phyloP scores from a whole-genome alignment of 805 yeast species.

The Metschnikowia proteae region DNA sequence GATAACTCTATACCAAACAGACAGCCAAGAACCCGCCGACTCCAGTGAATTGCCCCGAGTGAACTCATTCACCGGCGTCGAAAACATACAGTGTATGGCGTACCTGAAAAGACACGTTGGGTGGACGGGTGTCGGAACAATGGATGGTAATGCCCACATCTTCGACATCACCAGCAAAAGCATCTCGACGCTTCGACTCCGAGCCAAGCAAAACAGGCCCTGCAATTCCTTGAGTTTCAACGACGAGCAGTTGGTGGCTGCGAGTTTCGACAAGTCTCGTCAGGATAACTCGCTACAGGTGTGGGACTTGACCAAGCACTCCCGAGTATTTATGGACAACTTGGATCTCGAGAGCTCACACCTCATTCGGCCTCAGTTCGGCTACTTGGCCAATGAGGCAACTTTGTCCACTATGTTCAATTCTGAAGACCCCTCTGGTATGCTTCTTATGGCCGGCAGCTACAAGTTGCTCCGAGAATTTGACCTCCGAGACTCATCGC shows the following conservation, averaged over 20 bases:
- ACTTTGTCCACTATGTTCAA: constrained; percentile 64
- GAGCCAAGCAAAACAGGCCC: constrained; percentile 66
- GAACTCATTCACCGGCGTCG: constrained; percentile 60
- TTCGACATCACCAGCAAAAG: constrained; percentile 51
- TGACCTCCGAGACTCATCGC: constrained; percentile 57
- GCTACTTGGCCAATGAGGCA: constrained; percentile 70
- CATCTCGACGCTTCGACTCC: constrained; percentile 38
- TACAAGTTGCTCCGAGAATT: constrained; percentile 74
- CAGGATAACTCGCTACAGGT: constrained; percentile 73
- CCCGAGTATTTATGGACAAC: constrained; percentile 24
- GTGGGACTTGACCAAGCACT: constrained; percentile 71
- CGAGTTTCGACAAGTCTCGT: constrained; percentile 75
- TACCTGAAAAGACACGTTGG: constrained; percentile 57
- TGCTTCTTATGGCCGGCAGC: constrained; percentile 61
- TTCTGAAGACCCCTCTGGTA: constrained; percentile 15
- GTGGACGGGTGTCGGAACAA: constrained; percentile 67
- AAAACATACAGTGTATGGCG: constrained; percentile 61
- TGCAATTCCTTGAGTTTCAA: constrained; percentile 75
- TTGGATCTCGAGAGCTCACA: constrained; percentile 43
- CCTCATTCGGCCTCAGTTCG: constrained; percentile 48
- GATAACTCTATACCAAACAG: constrained; percentile 49
- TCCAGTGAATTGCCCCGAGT: constrained; percentile 49
- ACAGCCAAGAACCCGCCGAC: constrained; percentile 44
- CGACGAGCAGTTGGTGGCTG: constrained; percentile 59
- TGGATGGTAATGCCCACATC: constrained; percentile 61